A percentile compares a stretch with the other conserved stretches of the same genome.
Conservation (phyloP, 2,329 filamentous ascomycete genomes). For the Colletotrichum sp. region DNA sequence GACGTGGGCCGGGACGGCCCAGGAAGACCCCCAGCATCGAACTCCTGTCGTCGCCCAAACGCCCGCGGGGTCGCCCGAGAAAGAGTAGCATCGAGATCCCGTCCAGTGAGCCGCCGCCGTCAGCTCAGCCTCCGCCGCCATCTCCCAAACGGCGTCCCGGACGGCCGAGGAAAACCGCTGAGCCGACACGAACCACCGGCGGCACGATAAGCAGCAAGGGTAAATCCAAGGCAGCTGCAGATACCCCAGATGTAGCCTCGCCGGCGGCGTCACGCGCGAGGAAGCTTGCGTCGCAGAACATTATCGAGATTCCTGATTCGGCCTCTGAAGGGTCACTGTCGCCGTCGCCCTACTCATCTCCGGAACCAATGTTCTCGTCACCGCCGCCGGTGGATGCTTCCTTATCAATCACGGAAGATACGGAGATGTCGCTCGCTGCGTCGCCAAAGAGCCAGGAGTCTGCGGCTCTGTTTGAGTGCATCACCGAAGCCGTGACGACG, state of each 20-base stretch:
- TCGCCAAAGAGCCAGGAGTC: constrained; percentile 45
- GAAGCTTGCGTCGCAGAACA: constrained; percentile 22
- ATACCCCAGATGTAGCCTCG: constrained; percentile 21
- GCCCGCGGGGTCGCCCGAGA: constrained; percentile 39
- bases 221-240: background rate
- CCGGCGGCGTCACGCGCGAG: constrained; percentile 29
- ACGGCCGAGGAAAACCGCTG: constrained; percentile 1
- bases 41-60: constrained; percentile 25
- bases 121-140: constrained; percentile 30
- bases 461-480: constrained; percentile 51
- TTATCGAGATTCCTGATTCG: constrained; percentile 58
- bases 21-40: constrained; percentile 16
- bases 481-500: constrained; percentile 59
- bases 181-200: background rate
- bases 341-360: constrained; percentile 36
- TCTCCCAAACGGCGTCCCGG: constrained; percentile 1
- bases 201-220: background rate
- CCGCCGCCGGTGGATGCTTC: constrained; percentile 47
- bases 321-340: constrained; percentile 42
- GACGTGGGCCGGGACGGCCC: constrained; percentile 44
- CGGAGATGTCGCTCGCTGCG: constrained; percentile 44
- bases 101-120: constrained; percentile 36
- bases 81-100: constrained; percentile 32
- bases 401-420: constrained; percentile 48
- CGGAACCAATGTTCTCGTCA: constrained; percentile 48